These are phyloP conservation scores for Leptosphaerulina australis DNA, from an alignment of 2,329 filamentous ascomycete genomes.

Conservation along the genomic window DNA sequence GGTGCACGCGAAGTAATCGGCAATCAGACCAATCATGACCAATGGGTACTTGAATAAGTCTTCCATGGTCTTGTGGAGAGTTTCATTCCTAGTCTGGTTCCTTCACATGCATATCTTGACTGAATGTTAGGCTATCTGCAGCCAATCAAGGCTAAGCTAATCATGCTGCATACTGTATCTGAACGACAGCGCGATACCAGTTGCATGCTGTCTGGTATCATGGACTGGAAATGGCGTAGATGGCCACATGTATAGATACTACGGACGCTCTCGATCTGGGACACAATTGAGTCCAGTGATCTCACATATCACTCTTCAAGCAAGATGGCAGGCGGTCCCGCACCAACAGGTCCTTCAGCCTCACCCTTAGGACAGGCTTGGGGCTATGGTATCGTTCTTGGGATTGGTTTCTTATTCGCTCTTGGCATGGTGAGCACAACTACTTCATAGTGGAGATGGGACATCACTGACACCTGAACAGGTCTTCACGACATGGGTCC, in stretches of 20 bases:
- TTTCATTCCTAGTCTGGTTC: conserved; percentile 15
- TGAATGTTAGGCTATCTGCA: conserved; percentile 26
- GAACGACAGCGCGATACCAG: conserved; percentile 24
- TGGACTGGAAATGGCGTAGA: conserved; percentile 10
- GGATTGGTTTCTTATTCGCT: conserved; percentile 39
- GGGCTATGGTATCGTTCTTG: conserved; percentile 45
- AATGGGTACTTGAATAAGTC: neutral
- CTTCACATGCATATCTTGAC: conserved; percentile 7
- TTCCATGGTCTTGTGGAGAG: conserved; percentile 7
- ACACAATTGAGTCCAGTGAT: conserved; percentile 7
- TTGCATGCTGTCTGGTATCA: neutral
- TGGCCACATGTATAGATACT: conserved; percentile 28
- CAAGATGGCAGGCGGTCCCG: conserved; percentile 34
- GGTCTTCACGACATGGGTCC: conserved; percentile 39
- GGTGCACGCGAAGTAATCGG: conserved; percentile 22
- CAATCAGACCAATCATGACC: conserved; percentile 6
- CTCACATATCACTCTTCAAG: conserved; percentile 12
- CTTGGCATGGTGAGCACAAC: conserved; percentile 33
- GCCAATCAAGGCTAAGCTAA: conserved; percentile 23
- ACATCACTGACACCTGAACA: conserved; percentile 10
- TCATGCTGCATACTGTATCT: conserved; percentile 9
- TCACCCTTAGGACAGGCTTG: conserved; percentile 37
- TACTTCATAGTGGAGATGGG: neutral
- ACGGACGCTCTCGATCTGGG: conserved; percentile 7
- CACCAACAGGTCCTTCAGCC: conserved; percentile 33